Base-by-base conservation (phyloP, 2,329 filamentous ascomycete species). In the Colletotrichum liriopes region DNA sequence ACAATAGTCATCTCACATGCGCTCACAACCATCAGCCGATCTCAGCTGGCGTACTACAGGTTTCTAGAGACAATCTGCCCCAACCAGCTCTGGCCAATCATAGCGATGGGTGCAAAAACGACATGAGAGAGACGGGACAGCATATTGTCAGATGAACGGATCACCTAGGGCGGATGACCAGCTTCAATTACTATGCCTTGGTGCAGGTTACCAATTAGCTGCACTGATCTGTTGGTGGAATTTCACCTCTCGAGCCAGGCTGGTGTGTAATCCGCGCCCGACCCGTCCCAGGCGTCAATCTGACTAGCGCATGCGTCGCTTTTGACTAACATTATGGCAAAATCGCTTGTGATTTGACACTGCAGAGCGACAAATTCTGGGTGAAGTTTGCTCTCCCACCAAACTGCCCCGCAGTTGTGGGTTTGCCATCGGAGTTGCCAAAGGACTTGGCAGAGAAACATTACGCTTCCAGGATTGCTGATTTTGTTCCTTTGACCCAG, bases 161-260 rank as follows among this genome's bases (percentile, higher is more conserved):
- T 84, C 52, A 84, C 60, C 78, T 80, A 0, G 80, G 83, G 0
- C 75, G 80, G 51, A 85, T 85, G 82, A 85, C 82, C 0, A 82
- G 80, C 35, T 81, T 83, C 63, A 83, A 84, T 60, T 82, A 85
- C 68, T 84, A 84, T 54, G 82, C 83, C 79, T 84, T 20, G 82
- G 83, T 0, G 79, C 80, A 6, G 80, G 80, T 84, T 1, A 80
- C 78, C 5, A 78, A 81, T 18, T 85, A 83, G 76, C 76, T 84
- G 37, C 80, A 84, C 65, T 74, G 76, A 7, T 52, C 75, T 11
- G 58, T 78, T 6, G 78, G 77, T 0, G 77, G 78, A 0, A 26
- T 79, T 0, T 73, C 77, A 3, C 72, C 69, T 0, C 6, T 76
- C 5, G 74, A 74, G 0, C 69, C 76, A 0, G 77, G 79, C 0